Base-by-base conservation (phyloP, 257 asterid genomes). In the Oldenlandia corymbosa region DNA sequence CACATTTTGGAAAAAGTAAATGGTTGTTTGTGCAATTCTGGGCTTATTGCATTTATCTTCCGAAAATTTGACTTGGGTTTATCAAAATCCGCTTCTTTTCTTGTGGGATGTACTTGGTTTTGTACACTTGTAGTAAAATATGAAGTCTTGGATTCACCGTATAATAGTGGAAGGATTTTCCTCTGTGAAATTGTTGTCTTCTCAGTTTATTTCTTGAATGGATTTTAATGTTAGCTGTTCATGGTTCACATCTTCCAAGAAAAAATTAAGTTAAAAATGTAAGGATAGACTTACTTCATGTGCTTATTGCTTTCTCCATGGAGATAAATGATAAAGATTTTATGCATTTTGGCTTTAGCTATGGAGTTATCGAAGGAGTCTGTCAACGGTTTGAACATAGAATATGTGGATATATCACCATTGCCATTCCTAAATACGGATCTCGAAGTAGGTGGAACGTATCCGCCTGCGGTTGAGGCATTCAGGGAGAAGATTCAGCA, bases 401-500 rank as follows among this genome's bases (percentile, higher is more conserved):
- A 91, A 70, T 80, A 78, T 37, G 80, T 86, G 55, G 98, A 88
- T 48, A 85, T 91, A 61, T 85, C 95, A 13, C 74, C 78, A 0
- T 60, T 91, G 58, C 97, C 95, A 12, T 75, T 86, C 60, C 41
- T 85, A 54, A 88, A 91, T 79, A 83, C 94, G 18, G 98, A 91
- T 75, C 92, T 91, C 9, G 96, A 86, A 75, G 85, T 79, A 16
- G 60, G 82, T 59, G 98, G 91, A 17, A 82, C 85, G 3, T 88
- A 48, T 69, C 98, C 97, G 0, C 76, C 81, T 0, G 93, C n/a
- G 2, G 95, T 91, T 2, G 97, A 91, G 81, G 81, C 82, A 31
- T 91, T 91, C 58, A 80, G 98, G 60, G 73, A 78, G 73, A 86
- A 91, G 88, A 88, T 91, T 69, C 75, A 64, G 46, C 80, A 83